Evolutionary conservation across 768 basidiomycete species (phyloP).

Genomic region (Leucocoprinus sp.): DNA sequence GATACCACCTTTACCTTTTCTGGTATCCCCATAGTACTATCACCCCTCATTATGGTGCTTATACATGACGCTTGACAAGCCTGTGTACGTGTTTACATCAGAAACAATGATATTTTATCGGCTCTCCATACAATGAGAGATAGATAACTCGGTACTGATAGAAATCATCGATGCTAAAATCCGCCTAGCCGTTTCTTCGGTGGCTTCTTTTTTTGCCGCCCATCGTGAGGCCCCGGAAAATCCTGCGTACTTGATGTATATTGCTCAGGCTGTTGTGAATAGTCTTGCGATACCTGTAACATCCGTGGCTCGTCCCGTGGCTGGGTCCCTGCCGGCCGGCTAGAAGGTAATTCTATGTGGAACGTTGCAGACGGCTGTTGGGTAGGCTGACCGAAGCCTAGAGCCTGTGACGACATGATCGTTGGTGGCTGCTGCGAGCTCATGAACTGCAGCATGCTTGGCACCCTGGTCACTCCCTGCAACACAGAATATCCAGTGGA

Average conservation of each 20-base stretch:
- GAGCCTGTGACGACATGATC: conserved; percentile 2
- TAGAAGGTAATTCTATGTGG: conserved; percentile 8
- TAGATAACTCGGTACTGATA: background rate
- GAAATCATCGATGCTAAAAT: conserved; percentile 37
- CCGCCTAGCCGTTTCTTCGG: conserved; percentile 67
- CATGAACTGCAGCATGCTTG: background rate
- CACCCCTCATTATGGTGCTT: too few species aligned
- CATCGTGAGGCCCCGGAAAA: conserved; percentile 64
- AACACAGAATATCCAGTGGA: background rate
- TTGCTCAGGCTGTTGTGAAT: conserved; percentile 27
- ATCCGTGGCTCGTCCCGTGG: background rate
- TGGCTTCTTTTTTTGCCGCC: conserved; percentile 52
- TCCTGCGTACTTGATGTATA: conserved; percentile 59
- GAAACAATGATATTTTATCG: too few species aligned
- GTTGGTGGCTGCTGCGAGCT: conserved; percentile 5
- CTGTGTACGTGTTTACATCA: too few species aligned
- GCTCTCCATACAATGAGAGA: background rate
- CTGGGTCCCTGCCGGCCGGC: background rate
- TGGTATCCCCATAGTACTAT: conserved; percentile 2
- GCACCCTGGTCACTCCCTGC: background rate
- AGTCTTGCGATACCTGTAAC: conserved; percentile 6
- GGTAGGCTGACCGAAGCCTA: conserved; percentile 4
- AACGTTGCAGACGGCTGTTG: conserved; percentile 1
- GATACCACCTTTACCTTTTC: conserved; percentile 13
- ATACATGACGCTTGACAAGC: too few species aligned